phyloP scores from a whole-genome alignment of 2,329 filamentous ascomycete genomes.

The Monosporascus cannonballus region DNA sequence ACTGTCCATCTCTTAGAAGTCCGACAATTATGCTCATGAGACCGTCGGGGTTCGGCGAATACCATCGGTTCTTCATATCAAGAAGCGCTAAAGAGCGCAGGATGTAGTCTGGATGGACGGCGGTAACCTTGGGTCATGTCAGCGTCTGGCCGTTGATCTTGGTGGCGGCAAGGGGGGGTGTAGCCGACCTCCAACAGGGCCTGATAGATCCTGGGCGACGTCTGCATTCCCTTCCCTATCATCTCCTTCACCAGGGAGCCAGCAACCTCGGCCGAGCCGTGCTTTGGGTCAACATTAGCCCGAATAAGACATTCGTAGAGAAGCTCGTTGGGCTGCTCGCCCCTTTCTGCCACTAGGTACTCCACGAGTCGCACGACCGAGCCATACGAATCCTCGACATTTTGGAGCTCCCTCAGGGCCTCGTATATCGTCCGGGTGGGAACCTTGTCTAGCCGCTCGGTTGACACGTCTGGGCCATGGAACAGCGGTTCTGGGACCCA shows the following conservation, averaged over 20 bases:
- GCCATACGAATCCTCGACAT: conserved; percentile 30
- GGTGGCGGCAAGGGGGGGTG: conserved; percentile 1
- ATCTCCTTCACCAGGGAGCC: conserved; percentile 66
- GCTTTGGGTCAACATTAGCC: conserved; percentile 55
- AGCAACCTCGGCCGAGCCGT: conserved; percentile 63
- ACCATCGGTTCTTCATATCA: conserved; percentile 71
- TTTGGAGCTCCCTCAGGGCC: conserved; percentile 35
- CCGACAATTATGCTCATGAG: conserved; percentile 65
- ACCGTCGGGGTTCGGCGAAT: conserved; percentile 53
- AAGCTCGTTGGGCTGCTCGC: conserved; percentile 47
- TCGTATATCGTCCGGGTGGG: conserved; percentile 38
- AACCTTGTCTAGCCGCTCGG: conserved; percentile 19
- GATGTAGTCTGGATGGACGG: conserved; percentile 80
- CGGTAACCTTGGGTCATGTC: conserved; percentile 48
- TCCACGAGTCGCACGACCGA: conserved; percentile 43
- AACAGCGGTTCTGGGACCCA: conserved; percentile 20
- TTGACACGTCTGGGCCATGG: conserved; percentile 10
- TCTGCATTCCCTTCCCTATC: conserved; percentile 51
- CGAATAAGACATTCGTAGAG: conserved; percentile 72
- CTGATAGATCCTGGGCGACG: conserved; percentile 64
- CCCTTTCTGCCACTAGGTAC: conserved; percentile 51
- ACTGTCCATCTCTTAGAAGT: conserved; percentile 72
- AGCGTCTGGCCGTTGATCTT: conserved; percentile 4
- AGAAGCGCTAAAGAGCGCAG: conserved; percentile 65
- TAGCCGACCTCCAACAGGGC: conserved; percentile 38